Base-by-base conservation (phyloP, 768 basidiomycete species). In the Hirschioporus abietinus region DNA sequence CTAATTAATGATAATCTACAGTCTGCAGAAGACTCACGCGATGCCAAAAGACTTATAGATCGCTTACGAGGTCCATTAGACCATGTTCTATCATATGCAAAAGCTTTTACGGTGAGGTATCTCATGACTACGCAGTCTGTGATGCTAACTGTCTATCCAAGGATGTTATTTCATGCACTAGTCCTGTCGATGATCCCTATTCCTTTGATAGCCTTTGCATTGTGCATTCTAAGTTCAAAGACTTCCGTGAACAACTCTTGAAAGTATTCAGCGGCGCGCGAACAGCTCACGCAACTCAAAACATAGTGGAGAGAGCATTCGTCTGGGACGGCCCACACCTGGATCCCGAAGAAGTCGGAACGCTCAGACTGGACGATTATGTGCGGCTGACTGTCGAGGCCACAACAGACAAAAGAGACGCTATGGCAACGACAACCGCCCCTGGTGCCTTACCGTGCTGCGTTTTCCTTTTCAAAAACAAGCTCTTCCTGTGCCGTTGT, bases 261-360 rank as follows among this genome's bases (percentile, higher is more conserved):
- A 79, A 81, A 71, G 77, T 78, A 27, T 77, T 79, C 8, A 64
- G 59, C 42, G 76, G 78, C 58, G 66, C 80, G 10, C 79, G 80
- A 17, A 78, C 78, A 9, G 75, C 78, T 72, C 71, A 70, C 35
- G 66, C 76, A 34, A 42, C 68, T 23, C 68, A 68, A n/a, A 71
- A 72, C 30, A 71, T 81, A 15, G 69, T 70, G 61, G 67, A 67
- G 17, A 75, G 79, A 9, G 72, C 77, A 4, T 74, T 72, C 35
- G 65, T 68, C 17, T 74, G 75, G 71, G 73, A 72, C 25, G 68
- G 69, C 20, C 70, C 71, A 9, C 42, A 52, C 1, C 20, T 52
- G 12, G 70, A 75, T 64, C 73, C 75, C 12, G 70, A 75, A 10
- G 71, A 75, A n/a, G 70, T 78, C 23, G 78, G 79, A 6, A 68